Evolutionary conservation across 805 yeast species (phyloP), one percentile per base, ranked within the genome.

Genomic region (Barnettozyma botsteinii): DNA sequence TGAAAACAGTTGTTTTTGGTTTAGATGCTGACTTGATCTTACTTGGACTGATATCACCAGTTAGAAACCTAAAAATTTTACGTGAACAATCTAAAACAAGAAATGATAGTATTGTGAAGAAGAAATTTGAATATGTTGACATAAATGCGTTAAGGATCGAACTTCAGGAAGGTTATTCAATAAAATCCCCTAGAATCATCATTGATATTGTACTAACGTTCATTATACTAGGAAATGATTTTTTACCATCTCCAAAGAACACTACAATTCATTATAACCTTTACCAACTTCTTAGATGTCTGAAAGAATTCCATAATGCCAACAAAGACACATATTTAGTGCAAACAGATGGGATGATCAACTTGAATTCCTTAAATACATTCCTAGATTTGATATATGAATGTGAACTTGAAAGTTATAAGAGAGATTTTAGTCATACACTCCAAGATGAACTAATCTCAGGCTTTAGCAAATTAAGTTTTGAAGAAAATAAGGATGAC

Each of bases 141-240:
- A 4, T 50, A 3, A 26, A 34, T 65, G 85, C 35, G 75, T 85
- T 31, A 73, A 97, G 60, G 95, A 86, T 60, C 85, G 85, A 57
- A 61, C 86, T 57, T 79, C 79, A 51, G 64, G 65, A 44, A 81
- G 76, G 36, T 65, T 76, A 35, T 78, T 70, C 47, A 66, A 68
- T 38, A 49, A 26, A 9, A 12, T 13, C 35, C 15, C 10, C 18
- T 1, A 30, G 30, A 10, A n/a, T 19, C 15, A 10, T 91, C 47
- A 95, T 85, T 60, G 98, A 91, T 60, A 84, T 87, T 49, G 84
- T 86, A 45, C 67, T 91, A 42, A 77, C 89, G 49, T 77, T 85
- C 77, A 85, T 83, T 54, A 93, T 93, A 41, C 80, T 93, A 48
- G 98, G 98, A 48, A 93, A 93, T 57, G 98, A 93, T 70, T 93